Conservation (phyloP, 495 filamentous ascomycete genomes). For the Cairneyella variabilis region DNA sequence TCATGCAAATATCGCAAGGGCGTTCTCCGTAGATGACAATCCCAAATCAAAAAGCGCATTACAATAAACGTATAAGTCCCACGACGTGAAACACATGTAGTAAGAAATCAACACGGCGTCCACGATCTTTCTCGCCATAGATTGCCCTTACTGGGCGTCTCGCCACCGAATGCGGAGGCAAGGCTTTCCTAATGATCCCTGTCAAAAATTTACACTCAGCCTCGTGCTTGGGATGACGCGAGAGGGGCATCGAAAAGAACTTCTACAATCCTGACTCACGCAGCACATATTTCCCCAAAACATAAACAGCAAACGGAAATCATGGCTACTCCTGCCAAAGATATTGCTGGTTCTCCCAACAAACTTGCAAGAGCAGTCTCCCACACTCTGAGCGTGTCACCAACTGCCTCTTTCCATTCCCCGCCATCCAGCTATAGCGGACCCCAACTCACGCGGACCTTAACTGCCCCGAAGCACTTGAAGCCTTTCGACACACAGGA, state of each 20-base stretch:
- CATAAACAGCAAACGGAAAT: background rate
- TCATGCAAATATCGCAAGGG: slow-evolving; percentile 20
- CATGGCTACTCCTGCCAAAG: slow-evolving; percentile 37
- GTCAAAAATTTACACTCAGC: slow-evolving; percentile 5
- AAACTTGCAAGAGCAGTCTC: slow-evolving; percentile 39
- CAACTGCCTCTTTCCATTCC: slow-evolving; percentile 62
- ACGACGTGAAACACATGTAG: too few species aligned
- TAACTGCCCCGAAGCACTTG: slow-evolving; percentile 61
- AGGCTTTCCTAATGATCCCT: background rate
- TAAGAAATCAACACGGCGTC: background rate
- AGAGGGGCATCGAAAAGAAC: background rate
- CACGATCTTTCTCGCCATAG: background rate
- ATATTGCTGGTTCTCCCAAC: slow-evolving; percentile 30
- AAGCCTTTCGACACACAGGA: slow-evolving; percentile 95
- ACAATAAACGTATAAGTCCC: too few species aligned
- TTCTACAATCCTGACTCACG: slow-evolving; percentile 1
- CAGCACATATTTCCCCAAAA: background rate
- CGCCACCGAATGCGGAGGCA: background rate
- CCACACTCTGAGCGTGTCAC: slow-evolving; percentile 51
- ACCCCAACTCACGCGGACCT: slow-evolving; percentile 22
- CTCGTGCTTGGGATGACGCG: slow-evolving; percentile 1
- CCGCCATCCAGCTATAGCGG: slow-evolving; percentile 46
- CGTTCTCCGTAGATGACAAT: slow-evolving; percentile 18
- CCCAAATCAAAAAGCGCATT: background rate
- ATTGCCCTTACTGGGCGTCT: too few species aligned